These are phyloP conservation scores for Phytopythium aichiense DNA, from an alignment of 352 stramenopile genomes.

Conservation along the genomic window DNA sequence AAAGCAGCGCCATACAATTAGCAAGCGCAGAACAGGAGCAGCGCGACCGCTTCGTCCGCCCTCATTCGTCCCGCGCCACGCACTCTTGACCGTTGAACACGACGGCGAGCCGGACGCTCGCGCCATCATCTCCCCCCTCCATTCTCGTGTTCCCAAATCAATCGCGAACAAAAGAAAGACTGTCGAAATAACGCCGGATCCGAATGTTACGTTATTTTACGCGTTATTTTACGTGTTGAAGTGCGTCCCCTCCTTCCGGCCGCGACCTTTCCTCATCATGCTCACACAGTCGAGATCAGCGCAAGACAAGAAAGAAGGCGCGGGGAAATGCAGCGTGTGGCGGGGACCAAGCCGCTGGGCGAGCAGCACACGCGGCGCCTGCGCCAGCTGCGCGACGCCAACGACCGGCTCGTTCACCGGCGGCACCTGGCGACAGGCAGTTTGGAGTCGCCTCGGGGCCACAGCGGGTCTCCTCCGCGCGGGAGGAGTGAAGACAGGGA, in stretches of 20 bases:
- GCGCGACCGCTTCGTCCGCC: no score
- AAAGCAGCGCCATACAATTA: not conserved
- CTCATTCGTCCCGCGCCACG: conserved; percentile 9
- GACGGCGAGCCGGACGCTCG: conserved; percentile 34
- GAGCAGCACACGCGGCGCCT: conserved; percentile 46
- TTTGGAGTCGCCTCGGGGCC: not conserved
- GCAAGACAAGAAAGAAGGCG: not conserved
- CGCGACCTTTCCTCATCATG: not conserved
- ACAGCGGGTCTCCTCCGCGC: not conserved
- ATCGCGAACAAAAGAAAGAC: conserved; percentile 4
- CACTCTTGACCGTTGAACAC: conserved; percentile 59
- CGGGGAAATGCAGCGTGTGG: conserved; percentile 19
- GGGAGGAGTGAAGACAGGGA: not conserved
- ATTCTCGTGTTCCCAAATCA: not conserved
- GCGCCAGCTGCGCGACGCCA: conserved; percentile 32
- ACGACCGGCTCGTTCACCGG: conserved; percentile 28
- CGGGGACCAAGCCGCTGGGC: conserved; percentile 25
- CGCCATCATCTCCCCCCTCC: conserved; percentile 10
- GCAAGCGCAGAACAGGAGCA: not conserved
- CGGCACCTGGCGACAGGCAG: conserved; percentile 20
- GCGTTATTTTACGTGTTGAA: no score
- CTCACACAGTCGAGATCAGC: not conserved
- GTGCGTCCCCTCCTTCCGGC: no score
- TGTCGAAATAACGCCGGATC: not conserved
- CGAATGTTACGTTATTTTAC: not conserved